Conservation (phyloP, 305 asterid species). For the Galium porrigens region DNA sequence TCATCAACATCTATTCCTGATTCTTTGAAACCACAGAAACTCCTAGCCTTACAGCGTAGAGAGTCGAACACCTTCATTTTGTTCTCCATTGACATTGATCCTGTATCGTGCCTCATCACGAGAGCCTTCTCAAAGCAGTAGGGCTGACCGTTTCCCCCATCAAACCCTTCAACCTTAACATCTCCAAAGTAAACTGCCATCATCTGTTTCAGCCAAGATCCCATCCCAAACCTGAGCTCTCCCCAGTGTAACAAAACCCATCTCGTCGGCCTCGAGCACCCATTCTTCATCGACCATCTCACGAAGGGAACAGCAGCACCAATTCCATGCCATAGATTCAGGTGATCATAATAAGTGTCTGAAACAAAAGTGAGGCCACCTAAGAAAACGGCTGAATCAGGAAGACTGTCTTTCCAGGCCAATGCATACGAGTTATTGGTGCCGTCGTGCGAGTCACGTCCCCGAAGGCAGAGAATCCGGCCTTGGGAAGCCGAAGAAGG, state of each 20-base stretch:
- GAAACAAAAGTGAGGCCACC: slow-evolving; percentile 41
- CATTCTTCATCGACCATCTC: slow-evolving; percentile 38
- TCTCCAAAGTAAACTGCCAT: slow-evolving; percentile 24
- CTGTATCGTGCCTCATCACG: slow-evolving; percentile 46
- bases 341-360: slow-evolving; percentile 31
- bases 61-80: slow-evolving; percentile 30
- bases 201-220: slow-evolving; percentile 33
- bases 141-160: slow-evolving; percentile 17
- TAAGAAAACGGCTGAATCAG: slow-evolving; percentile 28
- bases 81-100: slow-evolving; percentile 31
- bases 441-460: slow-evolving; percentile 31
- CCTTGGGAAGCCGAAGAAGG: slow-evolving; percentile 33
- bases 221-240: slow-evolving; percentile 32
- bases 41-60: slow-evolving; percentile 41
- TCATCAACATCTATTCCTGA: slow-evolving; percentile 9
- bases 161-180: slow-evolving; percentile 21
- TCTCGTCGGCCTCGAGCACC: slow-evolving; percentile 31
- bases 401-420: slow-evolving; percentile 42
- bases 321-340: slow-evolving; percentile 48
- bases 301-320: slow-evolving; percentile 39
- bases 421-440: slow-evolving; percentile 42
- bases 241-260: slow-evolving; percentile 52
- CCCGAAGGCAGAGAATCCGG: slow-evolving; percentile 35
- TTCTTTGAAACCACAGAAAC: slow-evolving; percentile 25
- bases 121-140: slow-evolving; percentile 46